Percentiles rank a stretch among this genome's conserved stretches.
phyloP scores from a whole-genome alignment of 768 basidiomycete genomes.

The Harrya chromipes region DNA sequence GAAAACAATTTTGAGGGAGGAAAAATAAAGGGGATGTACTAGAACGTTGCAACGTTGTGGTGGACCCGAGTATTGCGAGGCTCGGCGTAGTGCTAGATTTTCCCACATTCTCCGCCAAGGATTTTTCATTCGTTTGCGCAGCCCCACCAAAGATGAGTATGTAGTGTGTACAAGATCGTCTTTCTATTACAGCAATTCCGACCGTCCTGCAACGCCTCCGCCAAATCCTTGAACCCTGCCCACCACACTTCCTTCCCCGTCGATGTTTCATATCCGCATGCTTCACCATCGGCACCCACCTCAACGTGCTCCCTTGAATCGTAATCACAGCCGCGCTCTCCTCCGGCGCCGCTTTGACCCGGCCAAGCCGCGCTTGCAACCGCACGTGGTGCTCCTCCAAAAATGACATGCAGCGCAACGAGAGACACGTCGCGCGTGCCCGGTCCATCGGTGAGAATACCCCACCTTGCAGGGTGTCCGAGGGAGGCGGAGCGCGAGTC shows the following conservation, averaged over 20 bases:
- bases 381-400: slow-evolving; percentile 75
- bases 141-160: too few species aligned
- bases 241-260: slow-evolving; percentile 82
- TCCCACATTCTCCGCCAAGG: too few species aligned
- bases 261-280: slow-evolving; percentile 92
- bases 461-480: slow-evolving; percentile 96
- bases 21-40: too few species aligned
- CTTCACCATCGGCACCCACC: slow-evolving; percentile 81
- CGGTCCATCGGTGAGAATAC: slow-evolving; percentile 95
- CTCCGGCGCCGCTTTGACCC: slow-evolving; percentile 50
- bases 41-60: too few species aligned
- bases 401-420: slow-evolving; percentile 92
- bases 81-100: too few species aligned
- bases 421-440: slow-evolving; percentile 83
- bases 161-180: too few species aligned
- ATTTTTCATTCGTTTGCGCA: too few species aligned
- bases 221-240: slow-evolving; percentile 62
- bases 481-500: slow-evolving; percentile 95
- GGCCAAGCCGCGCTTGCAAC: slow-evolving; percentile 49
- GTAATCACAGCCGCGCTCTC: slow-evolving; percentile 89
- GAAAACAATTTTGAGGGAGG: too few species aligned
- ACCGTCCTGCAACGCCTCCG: slow-evolving; percentile 71
- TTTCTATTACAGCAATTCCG: slow-evolving; percentile 59
- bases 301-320: slow-evolving; percentile 76
- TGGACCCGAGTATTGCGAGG: too few species aligned